Evolutionary conservation across 768 basidiomycete genomes (phyloP).

Genomic region (Naganishia kalamii): DNA sequence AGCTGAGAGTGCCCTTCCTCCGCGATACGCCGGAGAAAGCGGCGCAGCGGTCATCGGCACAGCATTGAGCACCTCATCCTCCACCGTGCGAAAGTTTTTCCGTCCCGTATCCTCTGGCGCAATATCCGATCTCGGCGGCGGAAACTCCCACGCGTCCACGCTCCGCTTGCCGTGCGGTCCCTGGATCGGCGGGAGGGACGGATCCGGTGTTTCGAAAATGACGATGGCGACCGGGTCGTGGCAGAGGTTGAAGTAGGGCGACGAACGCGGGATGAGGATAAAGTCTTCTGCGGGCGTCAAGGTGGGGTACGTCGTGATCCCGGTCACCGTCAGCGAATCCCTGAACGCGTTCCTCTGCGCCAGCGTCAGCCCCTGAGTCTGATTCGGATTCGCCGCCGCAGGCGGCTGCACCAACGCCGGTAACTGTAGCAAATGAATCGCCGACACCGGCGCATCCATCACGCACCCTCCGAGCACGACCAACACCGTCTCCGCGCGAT

Average conservation of each 20-base stretch:
- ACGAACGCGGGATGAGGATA: conserved; percentile 62
- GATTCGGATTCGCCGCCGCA: conserved; percentile 23
- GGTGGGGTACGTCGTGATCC: conserved; percentile 57
- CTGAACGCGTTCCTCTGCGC: conserved; percentile 61
- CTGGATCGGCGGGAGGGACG: conserved; percentile 31
- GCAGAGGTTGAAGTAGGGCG: conserved; percentile 62
- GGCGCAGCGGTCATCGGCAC: conserved; percentile 43
- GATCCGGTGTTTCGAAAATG: conserved; percentile 54
- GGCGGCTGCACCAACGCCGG: conserved; percentile 49
- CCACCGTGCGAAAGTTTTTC: conserved; percentile 36
- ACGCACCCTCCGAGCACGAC: conserved; percentile 70
- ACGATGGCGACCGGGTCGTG: conserved; percentile 67
- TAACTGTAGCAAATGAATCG: conserved; percentile 64
- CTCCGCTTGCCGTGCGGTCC: conserved; percentile 50
- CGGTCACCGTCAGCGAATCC: conserved; percentile 51
- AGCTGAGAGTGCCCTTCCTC: neutral
- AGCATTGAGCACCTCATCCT: conserved; percentile 29
- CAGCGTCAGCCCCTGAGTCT: conserved; percentile 41
- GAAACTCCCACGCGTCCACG: conserved; percentile 64
- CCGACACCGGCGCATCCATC: conserved; percentile 54
- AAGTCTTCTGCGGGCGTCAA: conserved; percentile 67
- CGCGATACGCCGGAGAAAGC: neutral
- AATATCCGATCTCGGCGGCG: conserved; percentile 53
- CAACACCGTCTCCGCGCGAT: conserved; percentile 64
- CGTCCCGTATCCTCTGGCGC: conserved; percentile 38